A percentile compares a stretch with the other conserved stretches of the same genome.
These are phyloP conservation scores for Biscogniauxia sp. DNA, from an alignment of 2,329 filamentous ascomycete species.

Conservation along the genomic window DNA sequence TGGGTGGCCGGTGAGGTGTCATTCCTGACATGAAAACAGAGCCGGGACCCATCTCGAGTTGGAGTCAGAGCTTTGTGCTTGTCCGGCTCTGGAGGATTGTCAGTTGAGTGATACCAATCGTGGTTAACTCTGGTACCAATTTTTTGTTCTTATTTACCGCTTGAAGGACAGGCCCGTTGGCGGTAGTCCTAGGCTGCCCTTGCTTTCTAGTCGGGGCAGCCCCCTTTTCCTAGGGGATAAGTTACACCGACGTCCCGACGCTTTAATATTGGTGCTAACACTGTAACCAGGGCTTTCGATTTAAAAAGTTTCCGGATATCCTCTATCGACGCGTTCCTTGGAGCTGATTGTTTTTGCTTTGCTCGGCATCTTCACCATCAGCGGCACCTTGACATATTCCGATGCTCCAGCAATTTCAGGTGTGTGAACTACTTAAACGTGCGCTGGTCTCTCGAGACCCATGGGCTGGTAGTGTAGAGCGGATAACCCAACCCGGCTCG, in stretches of 20 bases:
- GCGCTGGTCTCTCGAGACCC: slow-evolving; percentile 21
- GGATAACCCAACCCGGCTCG: slow-evolving; percentile 11
- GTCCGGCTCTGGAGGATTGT: slow-evolving; percentile 54
- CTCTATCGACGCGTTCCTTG: slow-evolving; percentile 18
- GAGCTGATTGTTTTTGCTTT: slow-evolving; percentile 21
- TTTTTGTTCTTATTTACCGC: slow-evolving; percentile 22
- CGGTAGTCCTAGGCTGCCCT: slow-evolving; percentile 25
- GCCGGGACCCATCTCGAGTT: slow-evolving; percentile 85
- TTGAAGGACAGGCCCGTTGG: slow-evolving; percentile 13
- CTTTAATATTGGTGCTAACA: slow-evolving; percentile 16
- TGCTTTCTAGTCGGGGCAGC: slow-evolving; percentile 16
- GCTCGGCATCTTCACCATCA: slow-evolving; percentile 27
- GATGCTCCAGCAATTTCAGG: slow-evolving; percentile 19
- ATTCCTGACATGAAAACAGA: slow-evolving; percentile 28
- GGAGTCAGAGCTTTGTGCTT: slow-evolving; percentile 93
- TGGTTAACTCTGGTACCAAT: slow-evolving; percentile 16
- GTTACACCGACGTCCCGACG: slow-evolving; percentile 12
- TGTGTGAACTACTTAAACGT: slow-evolving; percentile 22
- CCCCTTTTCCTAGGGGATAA: slow-evolving; percentile 32
- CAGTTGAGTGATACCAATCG: slow-evolving; percentile 8
- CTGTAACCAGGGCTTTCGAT: slow-evolving; percentile 7
- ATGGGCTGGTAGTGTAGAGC: slow-evolving; percentile 18
- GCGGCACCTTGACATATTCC: slow-evolving; percentile 20
- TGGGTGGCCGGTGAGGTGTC: slow-evolving; percentile 19
- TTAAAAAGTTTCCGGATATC: slow-evolving; percentile 16